A percentile compares a stretch with the other conserved stretches of the same genome.
These are phyloP conservation scores for Cynanchum wilfordii DNA, from an alignment of 257 asterid species.

Conservation along the genomic window DNA sequence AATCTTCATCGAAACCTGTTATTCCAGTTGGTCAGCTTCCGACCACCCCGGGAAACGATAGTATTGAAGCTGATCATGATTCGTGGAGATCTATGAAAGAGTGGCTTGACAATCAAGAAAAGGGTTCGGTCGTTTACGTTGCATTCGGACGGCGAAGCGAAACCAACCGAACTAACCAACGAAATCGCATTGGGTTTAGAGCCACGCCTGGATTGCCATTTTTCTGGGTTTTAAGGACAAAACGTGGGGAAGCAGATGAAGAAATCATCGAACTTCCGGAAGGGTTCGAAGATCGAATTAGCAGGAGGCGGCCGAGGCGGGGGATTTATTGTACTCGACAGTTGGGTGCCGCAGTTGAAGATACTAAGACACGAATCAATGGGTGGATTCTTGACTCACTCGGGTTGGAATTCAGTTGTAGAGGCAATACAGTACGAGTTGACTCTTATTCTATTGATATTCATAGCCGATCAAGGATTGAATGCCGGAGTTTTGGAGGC, in stretches of 20 bases:
- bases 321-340: too few species aligned
- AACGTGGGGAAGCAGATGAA: not conserved
- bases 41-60: constrained; percentile 3
- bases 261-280: too few species aligned
- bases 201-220: constrained; percentile 24
- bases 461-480: too few species aligned
- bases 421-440: too few species aligned
- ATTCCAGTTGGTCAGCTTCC: constrained; percentile 28
- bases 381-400: too few species aligned
- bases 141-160: constrained; percentile 40
- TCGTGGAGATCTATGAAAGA: constrained; percentile 19
- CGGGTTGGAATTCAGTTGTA: too few species aligned
- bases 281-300: too few species aligned
- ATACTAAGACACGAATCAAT: too few species aligned
- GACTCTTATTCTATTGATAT: too few species aligned
- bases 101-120: constrained; percentile 29
- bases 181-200: constrained; percentile 33
- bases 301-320: too few species aligned
- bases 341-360: too few species aligned
- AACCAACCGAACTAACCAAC: constrained; percentile 18
- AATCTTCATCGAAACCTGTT: constrained; percentile 18
- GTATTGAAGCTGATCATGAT: not conserved
- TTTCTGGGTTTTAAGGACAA: constrained; percentile 26
- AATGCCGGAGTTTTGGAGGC: too few species aligned
- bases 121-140: constrained; percentile 26